Percentiles rank a stretch among this genome's conserved stretches.
Evolutionary conservation across 1,284 basidiomycete genomes (phyloP).

Genomic region (Pholiota adiposa): DNA sequence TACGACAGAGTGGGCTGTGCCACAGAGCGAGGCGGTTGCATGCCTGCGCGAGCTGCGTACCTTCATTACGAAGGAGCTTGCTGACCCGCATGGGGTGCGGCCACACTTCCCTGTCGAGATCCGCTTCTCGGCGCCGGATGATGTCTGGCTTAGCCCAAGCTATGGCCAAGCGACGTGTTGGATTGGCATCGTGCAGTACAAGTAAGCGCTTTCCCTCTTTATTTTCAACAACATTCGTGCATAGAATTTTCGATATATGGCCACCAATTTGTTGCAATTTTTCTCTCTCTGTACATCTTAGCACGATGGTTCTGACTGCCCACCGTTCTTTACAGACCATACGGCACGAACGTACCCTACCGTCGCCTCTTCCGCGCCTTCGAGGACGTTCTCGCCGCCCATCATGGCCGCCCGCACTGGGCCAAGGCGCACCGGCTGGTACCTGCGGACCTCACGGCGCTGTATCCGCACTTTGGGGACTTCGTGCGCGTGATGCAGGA

Average conservation of each 20-base stretch:
- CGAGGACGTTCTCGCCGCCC: conserved; percentile 73
- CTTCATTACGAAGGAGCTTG: conserved; percentile 77
- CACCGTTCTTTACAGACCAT: conserved; percentile 66
- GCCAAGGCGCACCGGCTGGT: conserved; percentile 89
- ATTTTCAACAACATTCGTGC: no score
- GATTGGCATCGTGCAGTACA: conserved; percentile 96
- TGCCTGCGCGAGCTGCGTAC: conserved; percentile 77
- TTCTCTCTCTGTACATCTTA: neutral
- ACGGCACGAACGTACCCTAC: conserved; percentile 89
- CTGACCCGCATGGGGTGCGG: conserved; percentile 73
- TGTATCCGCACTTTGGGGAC: conserved; percentile 87
- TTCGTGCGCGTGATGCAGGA: conserved; percentile 73
- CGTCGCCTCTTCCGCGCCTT: conserved; percentile 81
- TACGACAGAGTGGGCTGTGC: conserved; percentile 94
- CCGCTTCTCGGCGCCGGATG: conserved; percentile 86
- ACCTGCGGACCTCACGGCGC: conserved; percentile 64
- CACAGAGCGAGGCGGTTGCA: conserved; percentile 62
- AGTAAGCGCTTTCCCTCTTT: conserved; percentile 48
- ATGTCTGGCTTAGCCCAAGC: conserved; percentile 93
- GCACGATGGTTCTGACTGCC: neutral
- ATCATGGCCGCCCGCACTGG: conserved; percentile 94
- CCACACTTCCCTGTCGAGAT: conserved; percentile 96
- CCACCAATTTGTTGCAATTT: no score
- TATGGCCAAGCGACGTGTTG: conserved; percentile 84
- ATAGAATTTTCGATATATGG: no score